Base-by-base conservation (phyloP, 1,284 basidiomycete species). In the Moesziomyces antarcticus region DNA sequence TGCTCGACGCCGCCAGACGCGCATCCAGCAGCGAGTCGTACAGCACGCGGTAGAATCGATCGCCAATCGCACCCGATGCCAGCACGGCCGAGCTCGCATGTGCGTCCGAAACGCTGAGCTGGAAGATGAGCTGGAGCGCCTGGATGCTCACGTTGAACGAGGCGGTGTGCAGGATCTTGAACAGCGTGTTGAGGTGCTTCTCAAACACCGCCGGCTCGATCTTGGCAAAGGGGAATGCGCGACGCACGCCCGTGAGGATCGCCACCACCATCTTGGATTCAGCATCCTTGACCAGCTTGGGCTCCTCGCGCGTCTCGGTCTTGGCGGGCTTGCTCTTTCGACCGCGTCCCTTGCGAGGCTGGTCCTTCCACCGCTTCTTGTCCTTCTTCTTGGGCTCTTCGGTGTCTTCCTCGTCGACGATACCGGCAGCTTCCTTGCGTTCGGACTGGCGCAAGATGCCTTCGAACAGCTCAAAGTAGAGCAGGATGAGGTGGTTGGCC, bases 141-240 rank as follows among this genome's bases (percentile, higher is more conserved):
- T 97, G 97, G 16, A 99, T 89, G 16, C 94, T 93, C 73, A 96
- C 94, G 85, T 97, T 98, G 89, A 99, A 99, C 1, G 88, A 88
- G 27, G 88, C 87, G 0, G 93, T 92, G 85, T 99, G 96, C 3
- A 93, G 96, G 81, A 99, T 95, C 58, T 92, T 89, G 88, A 98
- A 99, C 24, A 98, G 89, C 0, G 93, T 96, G 83, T 94, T 91
- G 81, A 98, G 91, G 81, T 97, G 94, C 69, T 90, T 89, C 77
- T 91, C 89, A 76, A 98, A 90, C 87, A 80, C 89, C 85, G 78
- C 91, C 25, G 87, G 86, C 48, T 88, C 87, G 35, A 88, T 51
- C 87, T 91, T 91, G 13, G 94, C 93, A 81, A 93, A 99, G 0
- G 97, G 97, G 59, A 98, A 86, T 1, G 96, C 94, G 27, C 97